A percentile compares a stretch with the other conserved stretches of the same genome.
These are phyloP conservation scores for Sporothrix phasma DNA, from an alignment of 2,329 filamentous ascomycete species.

Conservation along the genomic window DNA sequence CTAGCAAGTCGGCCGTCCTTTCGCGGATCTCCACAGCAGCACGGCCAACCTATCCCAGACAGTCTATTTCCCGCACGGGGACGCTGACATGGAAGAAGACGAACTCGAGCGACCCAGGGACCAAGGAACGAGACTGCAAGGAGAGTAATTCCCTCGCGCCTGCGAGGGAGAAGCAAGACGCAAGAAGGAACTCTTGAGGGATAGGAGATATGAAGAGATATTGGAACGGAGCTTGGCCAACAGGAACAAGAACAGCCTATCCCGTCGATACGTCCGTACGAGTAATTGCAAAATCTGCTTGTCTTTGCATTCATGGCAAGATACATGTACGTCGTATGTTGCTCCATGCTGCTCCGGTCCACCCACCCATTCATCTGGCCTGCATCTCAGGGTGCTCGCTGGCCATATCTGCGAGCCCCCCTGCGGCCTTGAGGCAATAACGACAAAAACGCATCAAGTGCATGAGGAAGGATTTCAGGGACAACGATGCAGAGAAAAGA, in stretches of 20 bases:
- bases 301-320: not conserved
- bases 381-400: not conserved
- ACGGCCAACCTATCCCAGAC: slow-evolving; percentile 12
- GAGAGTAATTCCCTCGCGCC: slow-evolving; percentile 9
- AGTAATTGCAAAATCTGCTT: too few species aligned
- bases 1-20: slow-evolving; percentile 1
- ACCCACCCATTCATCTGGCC: not conserved
- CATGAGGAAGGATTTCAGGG: not conserved
- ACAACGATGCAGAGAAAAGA: not conserved
- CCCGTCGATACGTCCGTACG: not conserved
- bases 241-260: not conserved
- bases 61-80: slow-evolving; percentile 13
- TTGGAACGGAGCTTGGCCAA: not conserved
- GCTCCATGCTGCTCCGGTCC: not conserved
- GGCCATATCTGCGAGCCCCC: not conserved
- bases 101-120: not conserved
- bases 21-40: slow-evolving; percentile 11
- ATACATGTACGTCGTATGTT: not conserved
- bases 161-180: not conserved
- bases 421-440: slow-evolving; percentile 3
- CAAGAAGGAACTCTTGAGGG: not conserved
- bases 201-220: not conserved
- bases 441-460: slow-evolving; percentile 7
- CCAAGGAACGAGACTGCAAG: not conserved
- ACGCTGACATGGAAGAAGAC: not conserved